Base-by-base conservation (phyloP, 257 asterid species). In the Nyctanthes arbortristis region DNA sequence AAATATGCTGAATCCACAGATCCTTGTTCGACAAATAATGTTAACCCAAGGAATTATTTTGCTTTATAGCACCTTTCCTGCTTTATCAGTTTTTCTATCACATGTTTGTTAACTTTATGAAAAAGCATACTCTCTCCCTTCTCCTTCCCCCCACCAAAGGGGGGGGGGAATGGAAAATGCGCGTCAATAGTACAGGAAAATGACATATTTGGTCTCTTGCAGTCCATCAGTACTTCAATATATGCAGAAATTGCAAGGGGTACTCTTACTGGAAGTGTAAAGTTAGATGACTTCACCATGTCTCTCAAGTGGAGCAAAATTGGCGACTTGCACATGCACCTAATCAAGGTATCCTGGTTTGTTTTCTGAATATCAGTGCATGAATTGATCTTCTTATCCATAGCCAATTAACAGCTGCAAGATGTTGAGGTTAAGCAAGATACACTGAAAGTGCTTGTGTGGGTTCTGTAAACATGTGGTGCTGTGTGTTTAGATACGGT, bases 241-340 rank as follows among this genome's bases (percentile, higher is more conserved):
- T 79, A 75, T 79, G 86, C 96, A 58, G 87, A 79, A 77, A 78
- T 94, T 45, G 74, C 89, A 8, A 63, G 81, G n/a, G 80, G 88
- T 71, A 73, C 80, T 63, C 54, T 91, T 37, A 68, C 78, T 43
- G 99, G 96, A 65, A 76, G 72, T 45, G 71, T 87, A 14, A 82
- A 73, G 73, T 84, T 94, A 77, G 73, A 80, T 28, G 86, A 85
- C 69, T 85, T 91, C 76, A 77, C 81, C n/a, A 75, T 91, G 89
- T 84, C 89, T 32, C 85, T 88, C 65, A 77, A 85, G 31, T 94
- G 99, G 99, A 94, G 97, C 80, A 77, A 79, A 58, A 66, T 94
- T 52, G 99, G 99, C 18, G 83, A 81, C 78, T 75, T 94, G 77
- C 97, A 84, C 78, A 75, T 91, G 92, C 55, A 43, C 84, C 85